Evolutionary conservation across 2,329 filamentous ascomycete species (phyloP), one percentile per base, ranked within the genome.

Genomic region (Fusarium falciforme): DNA sequence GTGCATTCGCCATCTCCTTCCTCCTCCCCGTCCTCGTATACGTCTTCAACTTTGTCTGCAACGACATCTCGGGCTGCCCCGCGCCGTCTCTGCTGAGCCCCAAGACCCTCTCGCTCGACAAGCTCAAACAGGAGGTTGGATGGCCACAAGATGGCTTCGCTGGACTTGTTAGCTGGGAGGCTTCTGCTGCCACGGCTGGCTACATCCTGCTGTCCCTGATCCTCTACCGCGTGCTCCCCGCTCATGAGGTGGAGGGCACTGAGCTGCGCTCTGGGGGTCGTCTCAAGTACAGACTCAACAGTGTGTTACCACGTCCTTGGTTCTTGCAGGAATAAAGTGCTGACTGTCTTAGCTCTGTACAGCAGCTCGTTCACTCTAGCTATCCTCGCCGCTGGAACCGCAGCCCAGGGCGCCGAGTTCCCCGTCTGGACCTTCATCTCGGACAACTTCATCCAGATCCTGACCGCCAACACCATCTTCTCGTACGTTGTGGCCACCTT

Each of bases 401-500:
- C 91, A 42, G 83, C 91, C 5, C 90, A 96, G 76, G 96, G 96
- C 66, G 90, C 94, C 61, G 88, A 96, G 22, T 98, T 97, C 78
- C 89, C 91, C 10, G 89, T 98, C 61, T 99, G 96, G 96, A 94
- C 92, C 29, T 98, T 95, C 84, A 94, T 98, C 79, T 92, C 93
- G 85, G 92, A 97, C 80, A 96, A 98, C 85, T 97, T 96, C 81
- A 80, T 96, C 61, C 94, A 96, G 81, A 88, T 99, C 61, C 87
- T 97, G 35, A 96, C 94, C 0, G 90, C 93, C 71, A 97, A 95
- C 81, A 90, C 97, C 70, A 78, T 97, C 61, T 92, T 98, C 76
- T 87, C 94, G 14, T 93, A 92, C 77, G 82, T 83, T 8, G 85
- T 97, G 17, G 91, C 96, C 3, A 90, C 90, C 6, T 98, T 91